phyloP scores from a whole-genome alignment of 352 stramenopile genomes.

The Globisporangium radiosum region DNA sequence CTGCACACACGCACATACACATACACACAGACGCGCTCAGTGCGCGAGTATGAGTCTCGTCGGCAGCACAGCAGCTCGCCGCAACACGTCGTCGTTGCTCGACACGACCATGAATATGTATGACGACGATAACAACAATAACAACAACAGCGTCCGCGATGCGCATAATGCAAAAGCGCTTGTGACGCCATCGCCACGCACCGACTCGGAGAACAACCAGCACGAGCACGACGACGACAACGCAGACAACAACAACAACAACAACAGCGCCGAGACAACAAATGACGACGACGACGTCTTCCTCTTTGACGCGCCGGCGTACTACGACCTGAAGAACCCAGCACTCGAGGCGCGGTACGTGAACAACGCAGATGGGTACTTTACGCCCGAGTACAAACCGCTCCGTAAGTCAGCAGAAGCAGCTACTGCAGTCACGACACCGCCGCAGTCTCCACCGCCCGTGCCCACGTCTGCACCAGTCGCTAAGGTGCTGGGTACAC shows the following conservation, averaged over 20 bases:
- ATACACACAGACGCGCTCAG: too few species aligned
- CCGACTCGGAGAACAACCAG: constrained; percentile 17
- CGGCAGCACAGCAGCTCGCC: not conserved
- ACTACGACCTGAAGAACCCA: constrained; percentile 79
- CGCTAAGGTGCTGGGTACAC: not conserved
- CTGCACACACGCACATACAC: too few species aligned
- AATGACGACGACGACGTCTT: constrained; percentile 58
- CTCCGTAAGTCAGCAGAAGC: not conserved
- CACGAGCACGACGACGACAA: constrained; percentile 24
- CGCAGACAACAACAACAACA: constrained; percentile 6
- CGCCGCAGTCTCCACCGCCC: not conserved
- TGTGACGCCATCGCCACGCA: constrained; percentile 9
- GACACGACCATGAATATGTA: constrained; percentile 37
- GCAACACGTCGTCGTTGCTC: constrained; percentile 15
- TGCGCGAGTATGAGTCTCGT: not conserved
- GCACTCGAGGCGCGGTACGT: constrained; percentile 67
- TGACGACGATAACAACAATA: constrained; percentile 7
- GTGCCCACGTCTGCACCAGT: too few species aligned
- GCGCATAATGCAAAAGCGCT: constrained; percentile 2
- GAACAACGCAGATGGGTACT: constrained; percentile 84
- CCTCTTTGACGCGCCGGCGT: constrained; percentile 69
- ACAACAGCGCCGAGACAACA: not conserved
- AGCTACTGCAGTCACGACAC: not conserved
- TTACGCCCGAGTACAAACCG: constrained; percentile 19
- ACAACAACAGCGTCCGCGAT: constrained; percentile 1